Evolutionary conservation across 768 basidiomycete species (phyloP).

Genomic region (Tylopilus felleus): DNA sequence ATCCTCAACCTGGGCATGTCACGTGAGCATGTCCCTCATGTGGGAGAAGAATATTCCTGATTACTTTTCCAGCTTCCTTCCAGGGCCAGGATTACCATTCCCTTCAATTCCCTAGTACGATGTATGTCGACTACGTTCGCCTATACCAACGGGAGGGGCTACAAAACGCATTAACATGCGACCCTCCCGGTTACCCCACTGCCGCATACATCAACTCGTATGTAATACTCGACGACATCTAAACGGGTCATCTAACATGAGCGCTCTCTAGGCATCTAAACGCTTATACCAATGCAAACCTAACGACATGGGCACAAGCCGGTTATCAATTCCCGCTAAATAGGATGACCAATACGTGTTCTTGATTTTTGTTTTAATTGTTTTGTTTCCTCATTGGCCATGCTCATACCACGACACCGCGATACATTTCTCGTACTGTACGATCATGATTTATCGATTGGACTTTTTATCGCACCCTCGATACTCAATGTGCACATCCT

Average conservation of each 20-base stretch:
- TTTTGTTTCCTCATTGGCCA: conserved; percentile 7
- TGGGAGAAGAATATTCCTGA: conserved; percentile 3
- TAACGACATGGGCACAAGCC: conserved; percentile 81
- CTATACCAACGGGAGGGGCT: conserved; percentile 78
- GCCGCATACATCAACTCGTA: conserved; percentile 71
- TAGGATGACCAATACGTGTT: conserved; percentile 25
- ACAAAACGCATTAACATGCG: conserved; percentile 70
- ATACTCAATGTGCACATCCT: conserved; percentile 13
- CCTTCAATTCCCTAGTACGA: conserved; percentile 71
- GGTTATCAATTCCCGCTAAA: conserved; percentile 78
- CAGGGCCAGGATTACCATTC: conserved; percentile 36
- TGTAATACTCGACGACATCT: conserved; percentile 14
- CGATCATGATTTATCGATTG: conserved; percentile 22
- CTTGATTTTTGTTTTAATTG: conserved; percentile 14
- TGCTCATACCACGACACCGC: conserved; percentile 16
- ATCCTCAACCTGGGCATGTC: conserved; percentile 86
- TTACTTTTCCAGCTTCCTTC: conserved; percentile 51
- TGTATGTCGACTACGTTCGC: conserved; percentile 89
- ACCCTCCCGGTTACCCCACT: conserved; percentile 78
- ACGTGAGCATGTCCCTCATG: conserved; percentile 33
- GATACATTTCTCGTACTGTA: conserved; percentile 27
- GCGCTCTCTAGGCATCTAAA: conserved; percentile 33
- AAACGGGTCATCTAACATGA: conserved; percentile 6
- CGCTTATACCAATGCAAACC: conserved; percentile 75
- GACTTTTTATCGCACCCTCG: conserved; percentile 6